These are phyloP conservation scores for Aspergillus candidus DNA, from an alignment of 2,329 filamentous ascomycete species.

Conservation along the genomic window DNA sequence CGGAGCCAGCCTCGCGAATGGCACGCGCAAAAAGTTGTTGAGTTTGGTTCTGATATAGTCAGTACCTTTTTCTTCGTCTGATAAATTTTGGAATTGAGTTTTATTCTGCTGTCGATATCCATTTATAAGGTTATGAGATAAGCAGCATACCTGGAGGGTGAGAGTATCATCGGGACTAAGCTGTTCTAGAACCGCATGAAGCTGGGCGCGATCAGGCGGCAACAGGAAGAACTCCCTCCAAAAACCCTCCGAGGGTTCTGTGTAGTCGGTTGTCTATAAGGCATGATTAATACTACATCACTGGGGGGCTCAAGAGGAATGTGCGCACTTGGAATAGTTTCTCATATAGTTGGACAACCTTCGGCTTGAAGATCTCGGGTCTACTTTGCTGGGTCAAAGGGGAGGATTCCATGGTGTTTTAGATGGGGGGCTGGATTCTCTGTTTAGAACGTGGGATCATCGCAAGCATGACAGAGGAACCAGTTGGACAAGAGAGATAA, in stretches of 20 bases:
- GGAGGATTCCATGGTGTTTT: constrained; percentile 64
- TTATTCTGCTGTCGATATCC: too few relatives aligned
- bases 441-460: constrained; percentile 13
- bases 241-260: constrained; percentile 77
- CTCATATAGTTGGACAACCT: constrained; percentile 86
- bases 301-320: constrained; percentile 1
- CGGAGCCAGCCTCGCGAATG: constrained; percentile 61
- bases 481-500: neutral
- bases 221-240: constrained; percentile 95
- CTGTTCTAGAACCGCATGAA: constrained; percentile 64
- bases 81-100: too few relatives aligned
- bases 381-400: constrained; percentile 88
- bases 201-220: constrained; percentile 64
- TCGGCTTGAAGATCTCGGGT: constrained; percentile 86
- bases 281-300: constrained; percentile 6
- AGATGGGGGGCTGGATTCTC: constrained; percentile 12
- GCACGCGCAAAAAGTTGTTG: constrained; percentile 72
- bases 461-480: constrained; percentile 13
- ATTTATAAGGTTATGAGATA: neutral
- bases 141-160: constrained; percentile 56
- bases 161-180: constrained; percentile 70
- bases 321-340: constrained; percentile 60
- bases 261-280: constrained; percentile 59
- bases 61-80: too few relatives aligned
- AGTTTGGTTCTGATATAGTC: constrained; percentile 51